Percentiles rank a stretch among this genome's conserved stretches.
These are phyloP conservation scores for Helichrysum umbraculigerum DNA, from an alignment of 129 eudicot species.

Conservation along the genomic window DNA sequence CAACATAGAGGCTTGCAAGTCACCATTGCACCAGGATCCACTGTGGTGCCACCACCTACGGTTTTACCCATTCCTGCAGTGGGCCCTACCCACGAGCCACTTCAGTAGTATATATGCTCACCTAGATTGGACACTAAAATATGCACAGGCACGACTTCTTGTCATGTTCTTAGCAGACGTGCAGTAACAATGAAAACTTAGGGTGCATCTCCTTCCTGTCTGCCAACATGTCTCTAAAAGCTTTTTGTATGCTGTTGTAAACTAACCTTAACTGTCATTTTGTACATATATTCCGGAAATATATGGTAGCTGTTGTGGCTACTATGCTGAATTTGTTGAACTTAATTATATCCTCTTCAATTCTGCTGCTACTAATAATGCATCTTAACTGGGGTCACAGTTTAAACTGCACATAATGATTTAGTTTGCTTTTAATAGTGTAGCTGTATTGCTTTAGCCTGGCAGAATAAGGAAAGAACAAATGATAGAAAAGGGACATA, in stretches of 20 bases:
- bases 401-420: neutral
- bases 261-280: slow-evolving; percentile 18
- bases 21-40: slow-evolving; percentile 55
- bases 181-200: neutral
- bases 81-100: slow-evolving; percentile 21
- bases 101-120: slow-evolving; percentile 28
- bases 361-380: neutral
- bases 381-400: neutral
- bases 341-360: neutral
- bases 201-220: slow-evolving; percentile 20
- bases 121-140: slow-evolving; percentile 11
- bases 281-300: slow-evolving; percentile 26
- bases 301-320: neutral
- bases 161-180: slow-evolving; percentile 6
- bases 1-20: slow-evolving; percentile 69
- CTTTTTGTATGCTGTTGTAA: slow-evolving; percentile 27
- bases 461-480: neutral
- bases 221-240: slow-evolving; percentile 2
- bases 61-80: slow-evolving; percentile 23
- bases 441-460: neutral
- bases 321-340: neutral
- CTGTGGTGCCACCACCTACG: slow-evolving; percentile 36
- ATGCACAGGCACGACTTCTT: slow-evolving; percentile 25
- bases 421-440: neutral
- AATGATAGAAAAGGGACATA: neutral